Percentiles rank a stretch among this genome's conserved stretches.
Conservation (phyloP, 768 basidiomycete species). For the Calocera viscosa region DNA sequence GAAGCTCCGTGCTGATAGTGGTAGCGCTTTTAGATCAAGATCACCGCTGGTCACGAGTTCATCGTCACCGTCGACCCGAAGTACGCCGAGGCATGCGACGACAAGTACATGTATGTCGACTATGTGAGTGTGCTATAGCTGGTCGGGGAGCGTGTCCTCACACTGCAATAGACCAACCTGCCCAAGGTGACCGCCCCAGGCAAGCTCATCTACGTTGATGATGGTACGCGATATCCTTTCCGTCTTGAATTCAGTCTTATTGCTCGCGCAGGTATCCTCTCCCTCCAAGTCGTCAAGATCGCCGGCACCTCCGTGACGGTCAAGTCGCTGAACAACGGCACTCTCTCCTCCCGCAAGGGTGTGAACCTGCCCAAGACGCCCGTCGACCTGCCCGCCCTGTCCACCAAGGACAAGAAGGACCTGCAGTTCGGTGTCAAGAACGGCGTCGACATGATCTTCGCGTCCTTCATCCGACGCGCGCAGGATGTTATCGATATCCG, state of each 20-base stretch:
- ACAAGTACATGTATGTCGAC: conserved; percentile 82
- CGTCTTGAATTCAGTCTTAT: neutral
- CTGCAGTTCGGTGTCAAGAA: conserved; percentile 91
- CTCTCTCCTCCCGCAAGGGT: conserved; percentile 90
- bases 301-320: conserved; percentile 73
- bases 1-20: conserved; percentile 12
- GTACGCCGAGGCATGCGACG: conserved; percentile 66
- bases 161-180: conserved; percentile 57
- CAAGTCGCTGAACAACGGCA: conserved; percentile 80
- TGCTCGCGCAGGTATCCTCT: conserved; percentile 53
- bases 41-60: conserved; percentile 89
- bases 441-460: conserved; percentile 98
- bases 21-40: conserved; percentile 44
- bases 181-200: conserved; percentile 94
- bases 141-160: neutral
- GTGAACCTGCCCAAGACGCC: conserved; percentile 98
- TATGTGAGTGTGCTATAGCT: conserved; percentile 48
- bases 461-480: conserved; percentile 93
- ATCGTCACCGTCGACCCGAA: conserved; percentile 72
- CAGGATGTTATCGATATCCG: conserved; percentile 92
- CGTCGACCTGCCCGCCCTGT: conserved; percentile 93
- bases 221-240: conserved; percentile 41
- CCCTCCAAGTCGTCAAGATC: conserved; percentile 81
- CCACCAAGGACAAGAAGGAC: conserved; percentile 96
- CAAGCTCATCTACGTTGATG: conserved; percentile 94